Evolutionary conservation across 768 basidiomycete genomes (phyloP), one percentile per base, ranked within the genome.

Genomic region (Cystofilobasidium macerans): DNA sequence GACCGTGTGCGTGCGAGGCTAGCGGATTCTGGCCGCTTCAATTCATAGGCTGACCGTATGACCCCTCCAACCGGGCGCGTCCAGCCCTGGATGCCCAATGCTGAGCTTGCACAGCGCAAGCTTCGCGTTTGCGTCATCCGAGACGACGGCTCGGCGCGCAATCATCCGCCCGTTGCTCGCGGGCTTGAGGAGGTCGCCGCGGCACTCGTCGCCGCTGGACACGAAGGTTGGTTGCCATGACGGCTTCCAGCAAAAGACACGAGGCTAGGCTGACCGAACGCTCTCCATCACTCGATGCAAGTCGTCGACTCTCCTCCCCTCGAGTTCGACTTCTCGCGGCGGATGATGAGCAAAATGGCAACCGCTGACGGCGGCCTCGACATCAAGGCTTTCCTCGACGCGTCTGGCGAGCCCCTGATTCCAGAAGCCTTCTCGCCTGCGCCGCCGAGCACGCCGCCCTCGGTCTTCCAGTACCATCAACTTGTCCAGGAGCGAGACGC

Each of bases 281-380:
- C 9, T 54, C 26, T 54, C 30, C 22, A 13, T 54, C 30, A 24
- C 36, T 38, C 36, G 7, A 14, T 8, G 9, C 9, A 61, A 86
- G 88, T 88, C 22, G 79, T 89, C 59, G 82, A 86, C 59, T 89
- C 86, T 86, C 74, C 79, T 42, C 82, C 84, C 0, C 72, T 79
- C 43, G 79, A 83, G 36, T 84, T 86, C 69, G 64, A 67, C 11
- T 80, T 82, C 62, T 77, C 86, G 2, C 72, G 71, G 57, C 68
- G 76, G 0, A 72, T 73, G 16, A 71, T 78, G 24, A 84, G 84
- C 13, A 54, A 20, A 20, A 51, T 70, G 36, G 69, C 53, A 61
- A 30, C 26, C 22, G 69, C 71, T 1, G 86, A 80, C 3, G 77
- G 79, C 2, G 72, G 70, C 0, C 77, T 82, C 70, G 85, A 86